Percentiles rank a stretch among this genome's conserved stretches.
Conservation (phyloP, 805 yeast genomes). For the Wickerhamiella azymoides region DNA sequence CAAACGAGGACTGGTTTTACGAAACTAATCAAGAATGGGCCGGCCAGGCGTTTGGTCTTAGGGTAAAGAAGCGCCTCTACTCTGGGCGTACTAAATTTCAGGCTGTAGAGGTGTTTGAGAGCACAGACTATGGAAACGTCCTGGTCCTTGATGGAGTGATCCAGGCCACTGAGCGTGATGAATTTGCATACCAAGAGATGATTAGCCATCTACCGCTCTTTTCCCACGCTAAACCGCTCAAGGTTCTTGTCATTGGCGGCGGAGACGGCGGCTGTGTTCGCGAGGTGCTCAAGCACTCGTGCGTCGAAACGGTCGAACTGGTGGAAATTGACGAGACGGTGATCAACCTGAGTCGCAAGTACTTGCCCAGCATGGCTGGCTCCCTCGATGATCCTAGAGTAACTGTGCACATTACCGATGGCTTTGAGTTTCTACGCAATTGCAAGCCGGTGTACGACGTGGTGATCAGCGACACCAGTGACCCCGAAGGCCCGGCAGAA, state of each 20-base stretch:
- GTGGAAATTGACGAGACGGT: conserved; percentile 87
- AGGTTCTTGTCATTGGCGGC: conserved; percentile 81
- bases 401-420: conserved; percentile 59
- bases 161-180: conserved; percentile 87
- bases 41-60: conserved; percentile 69
- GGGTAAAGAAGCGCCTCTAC: conserved; percentile 50
- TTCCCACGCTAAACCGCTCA: conserved; percentile 61
- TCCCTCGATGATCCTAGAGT: conserved; percentile 45
- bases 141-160: conserved; percentile 79
- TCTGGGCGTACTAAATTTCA: conserved; percentile 59
- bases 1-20: conserved; percentile 56
- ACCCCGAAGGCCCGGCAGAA: conserved; percentile 93
- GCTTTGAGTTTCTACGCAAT: conserved; percentile 56
- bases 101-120: conserved; percentile 64
- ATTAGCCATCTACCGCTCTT: conserved; percentile 72
- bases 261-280: conserved; percentile 94
- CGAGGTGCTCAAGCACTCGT: conserved; percentile 65
- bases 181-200: conserved; percentile 87
- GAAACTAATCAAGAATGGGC: conserved; percentile 68
- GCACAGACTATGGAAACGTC: conserved; percentile 71
- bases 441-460: conserved; percentile 51
- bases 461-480: conserved; percentile 83
- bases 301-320: conserved; percentile 48
- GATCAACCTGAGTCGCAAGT: conserved; percentile 54
- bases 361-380: conserved; percentile 60